Evolutionary conservation across 805 yeast species (phyloP), one percentile per base, ranked within the genome.

Genomic region (Metschnikowia dekortorum): DNA sequence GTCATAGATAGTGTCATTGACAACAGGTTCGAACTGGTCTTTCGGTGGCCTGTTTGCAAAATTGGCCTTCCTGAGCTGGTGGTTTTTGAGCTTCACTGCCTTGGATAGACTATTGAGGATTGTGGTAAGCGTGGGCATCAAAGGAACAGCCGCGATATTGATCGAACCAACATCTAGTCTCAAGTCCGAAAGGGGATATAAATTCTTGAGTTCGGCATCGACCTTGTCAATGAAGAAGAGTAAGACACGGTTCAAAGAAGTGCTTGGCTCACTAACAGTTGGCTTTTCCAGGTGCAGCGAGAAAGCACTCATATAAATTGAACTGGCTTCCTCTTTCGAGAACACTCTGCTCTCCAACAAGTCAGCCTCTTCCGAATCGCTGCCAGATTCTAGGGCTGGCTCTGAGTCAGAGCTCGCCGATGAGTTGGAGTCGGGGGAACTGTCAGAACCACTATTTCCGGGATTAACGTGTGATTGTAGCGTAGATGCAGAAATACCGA

Each of bases 301-400:
- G 9, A 85, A 73, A 2, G 96, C 95, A 65, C 95, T 87, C 91
- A 87, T 82, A 61, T 87, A 89, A 16, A 88, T 76, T 2, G 90
- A 83, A 43, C 82, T 76, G 1, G 88, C 85, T 49, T 84, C 86
- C 46, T 79, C 82, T 48, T 81, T 84, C 1, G 92, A 82, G 61
- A 83, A 84, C 35, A 83, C 70, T 68, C 81, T 76, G 58, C 89
- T 84, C 35, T 76, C 77, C 63, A 75, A 63, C 50, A 83, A 61
- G n/a, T 80, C 73, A 30, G 69, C 75, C 33, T 70, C 69, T n/a
- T 64, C 71, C 6, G 35, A 31, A 16, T 45, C 48, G 30, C 34
- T 28, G 13, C 47, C 53, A 13, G 52, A 39, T 11, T 55, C 50
- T 5, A 52, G 39, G 10, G 43, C 30, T 26, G 43, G 33, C 34